phyloP scores from a whole-genome alignment of 23 red algal genomes.

The Gracilariopsis chorda region DNA sequence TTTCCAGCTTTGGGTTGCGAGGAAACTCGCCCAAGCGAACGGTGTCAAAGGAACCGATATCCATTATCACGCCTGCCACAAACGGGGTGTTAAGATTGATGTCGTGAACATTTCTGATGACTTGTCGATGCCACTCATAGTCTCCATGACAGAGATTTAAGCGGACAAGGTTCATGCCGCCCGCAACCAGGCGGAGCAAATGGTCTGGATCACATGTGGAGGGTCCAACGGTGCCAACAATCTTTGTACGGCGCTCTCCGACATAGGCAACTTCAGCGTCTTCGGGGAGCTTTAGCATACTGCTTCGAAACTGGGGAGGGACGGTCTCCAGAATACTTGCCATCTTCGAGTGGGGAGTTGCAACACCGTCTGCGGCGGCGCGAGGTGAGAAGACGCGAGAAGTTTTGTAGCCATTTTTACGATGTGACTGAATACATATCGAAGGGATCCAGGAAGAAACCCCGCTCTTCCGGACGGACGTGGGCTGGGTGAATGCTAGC shows the following conservation, averaged over 20 bases:
- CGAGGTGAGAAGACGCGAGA: background rate
- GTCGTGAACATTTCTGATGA: slow-evolving; percentile 77
- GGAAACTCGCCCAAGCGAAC: slow-evolving; percentile 93
- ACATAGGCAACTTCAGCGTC: slow-evolving; percentile 58
- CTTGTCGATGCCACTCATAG: slow-evolving; percentile 78
- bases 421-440: background rate
- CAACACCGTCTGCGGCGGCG: background rate
- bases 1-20: slow-evolving; percentile 45
- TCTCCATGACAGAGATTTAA: slow-evolving; percentile 95
- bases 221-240: slow-evolving; percentile 94
- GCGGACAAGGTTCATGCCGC: slow-evolving; percentile 73
- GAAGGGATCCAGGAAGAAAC: background rate
- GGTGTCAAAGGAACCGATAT: slow-evolving; percentile 89
- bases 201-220: slow-evolving; percentile 58
- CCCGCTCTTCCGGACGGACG: background rate
- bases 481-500: background rate
- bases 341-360: slow-evolving; percentile 19
- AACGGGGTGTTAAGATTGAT: slow-evolving; percentile 91
- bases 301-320: slow-evolving; percentile 38
- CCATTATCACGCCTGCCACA: slow-evolving; percentile 87
- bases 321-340: slow-evolving; percentile 56
- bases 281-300: slow-evolving; percentile 67
- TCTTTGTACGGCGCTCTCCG: slow-evolving; percentile 80
- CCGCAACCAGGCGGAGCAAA: slow-evolving; percentile 85
- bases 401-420: too few relatives aligned